Evolutionary conservation across 208 protist genomes (phyloP), one percentile per base, ranked within the genome.

Genomic region (Leishmania martiniquensis): DNA sequence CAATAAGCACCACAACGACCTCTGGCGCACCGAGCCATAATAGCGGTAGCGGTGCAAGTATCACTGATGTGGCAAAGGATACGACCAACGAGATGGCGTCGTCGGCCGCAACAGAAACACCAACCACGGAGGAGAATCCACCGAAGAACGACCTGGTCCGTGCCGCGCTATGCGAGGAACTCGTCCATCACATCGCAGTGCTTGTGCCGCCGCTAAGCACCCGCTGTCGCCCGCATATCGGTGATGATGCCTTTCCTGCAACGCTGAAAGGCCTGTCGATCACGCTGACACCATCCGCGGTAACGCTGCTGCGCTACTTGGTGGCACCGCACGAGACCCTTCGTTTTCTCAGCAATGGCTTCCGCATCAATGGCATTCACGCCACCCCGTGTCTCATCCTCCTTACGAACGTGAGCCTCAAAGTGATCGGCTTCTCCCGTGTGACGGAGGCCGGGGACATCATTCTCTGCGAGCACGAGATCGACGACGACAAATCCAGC

Each of bases 311-410:
- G 68, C 87, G 84, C 59, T 89, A 94, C 72, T 70, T 97, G 25
- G 75, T 97, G 4, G 77, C 88, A 15, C 92, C 92, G 12, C 82
- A 88, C 73, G 92, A 97, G 69, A 78, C 82, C 7, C 82, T 97
- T 72, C 91, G 90, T 52, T 95, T 95, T 69, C 91, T 97, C 79
- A 91, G 92, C 74, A 97, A 97, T 84, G 90, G 89, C 37, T 97
- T 97, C 79, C 90, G 89, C 81, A 81, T 97, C 72, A 87, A 91
- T 76, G 94, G 94, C 54, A 93, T 97, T 47, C 87, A 96, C 75
- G 84, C 89, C 10, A 96, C 92, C 12, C 94, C 94, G 60, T 96
- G 94, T 47, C 87, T 97, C 17, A 88, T 97, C 66, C 75, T 97
- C 20, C 78, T 97, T 25, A 97, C 92, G 20, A 83, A 92, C 66